phyloP scores from a whole-genome alignment of 805 yeast genomes.

The Komagataella kurtzmanii region DNA sequence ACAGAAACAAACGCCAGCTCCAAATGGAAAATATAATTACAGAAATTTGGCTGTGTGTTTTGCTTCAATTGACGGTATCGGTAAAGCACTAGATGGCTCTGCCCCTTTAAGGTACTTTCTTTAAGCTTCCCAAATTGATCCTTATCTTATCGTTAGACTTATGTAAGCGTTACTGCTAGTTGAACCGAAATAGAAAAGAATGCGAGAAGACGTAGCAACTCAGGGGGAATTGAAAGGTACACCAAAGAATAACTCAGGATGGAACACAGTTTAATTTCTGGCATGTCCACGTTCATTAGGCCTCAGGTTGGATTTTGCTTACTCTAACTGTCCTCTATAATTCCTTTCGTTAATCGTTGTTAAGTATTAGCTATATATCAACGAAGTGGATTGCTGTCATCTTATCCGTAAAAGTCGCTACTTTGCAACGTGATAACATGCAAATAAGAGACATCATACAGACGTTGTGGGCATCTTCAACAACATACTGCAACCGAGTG shows the following conservation, averaged over 20 bases:
- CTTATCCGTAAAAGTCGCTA: no score
- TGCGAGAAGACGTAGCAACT: background rate
- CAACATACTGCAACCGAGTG: no score
- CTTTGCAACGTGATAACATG: no score
- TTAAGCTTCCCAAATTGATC: background rate
- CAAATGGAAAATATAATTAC: background rate
- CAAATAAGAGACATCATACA: no score
- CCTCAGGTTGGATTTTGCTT: background rate
- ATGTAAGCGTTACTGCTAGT: background rate
- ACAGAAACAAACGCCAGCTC: background rate
- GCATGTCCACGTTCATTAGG: no score
- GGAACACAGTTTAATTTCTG: background rate
- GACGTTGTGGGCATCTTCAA: no score
- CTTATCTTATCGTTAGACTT: background rate
- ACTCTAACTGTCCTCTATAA: no score
- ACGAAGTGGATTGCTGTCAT: no score
- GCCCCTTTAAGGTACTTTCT: background rate
- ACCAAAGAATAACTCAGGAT: background rate
- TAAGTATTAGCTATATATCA: no score
- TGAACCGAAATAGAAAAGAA: background rate
- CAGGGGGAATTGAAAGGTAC: background rate
- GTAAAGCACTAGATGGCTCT: background rate
- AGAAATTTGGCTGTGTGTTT: background rate
- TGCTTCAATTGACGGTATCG: background rate
- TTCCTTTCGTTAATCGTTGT: no score